These are phyloP conservation scores for Salvia hispanica DNA, from an alignment of 257 asterid genomes.

Conservation along the genomic window DNA sequence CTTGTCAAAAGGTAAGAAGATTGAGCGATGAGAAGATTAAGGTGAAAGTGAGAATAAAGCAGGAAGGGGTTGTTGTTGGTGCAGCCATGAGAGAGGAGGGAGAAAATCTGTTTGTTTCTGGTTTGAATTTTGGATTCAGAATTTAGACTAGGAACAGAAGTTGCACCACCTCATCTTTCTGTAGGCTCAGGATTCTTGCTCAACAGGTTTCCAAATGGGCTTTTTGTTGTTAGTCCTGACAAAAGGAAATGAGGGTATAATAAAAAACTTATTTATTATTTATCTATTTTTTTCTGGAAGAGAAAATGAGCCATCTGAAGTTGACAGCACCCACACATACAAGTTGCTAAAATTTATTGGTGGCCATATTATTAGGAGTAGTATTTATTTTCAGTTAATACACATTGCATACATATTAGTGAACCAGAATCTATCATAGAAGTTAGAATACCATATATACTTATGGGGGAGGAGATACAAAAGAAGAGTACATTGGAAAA, in stretches of 20 bases:
- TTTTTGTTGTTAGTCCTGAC: conserved; percentile 26
- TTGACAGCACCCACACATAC: conserved; percentile 5
- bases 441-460: not conserved
- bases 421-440: not conserved
- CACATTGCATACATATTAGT: not conserved
- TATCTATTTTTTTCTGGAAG: not conserved
- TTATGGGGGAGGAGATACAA: not conserved
- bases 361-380: not conserved
- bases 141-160: conserved; percentile 6
- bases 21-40: conserved; percentile 10
- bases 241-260: not conserved
- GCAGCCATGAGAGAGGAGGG: conserved; percentile 57
- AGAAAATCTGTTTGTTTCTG: conserved; percentile 10
- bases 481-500: conserved; percentile 34
- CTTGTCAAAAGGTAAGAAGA: conserved; percentile 4
- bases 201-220: conserved; percentile 23
- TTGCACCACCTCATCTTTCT: conserved; percentile 41
- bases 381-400: not conserved
- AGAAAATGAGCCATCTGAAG: conserved; percentile 19
- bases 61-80: conserved; percentile 48
- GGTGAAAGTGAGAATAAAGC: conserved; percentile 44
- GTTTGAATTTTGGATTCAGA: conserved; percentile 30
- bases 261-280: not conserved
- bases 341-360: not conserved
- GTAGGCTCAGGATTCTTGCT: conserved; percentile 43